Base-by-base conservation (phyloP, 352 stramenopile genomes). In the Pythium aquatile region DNA sequence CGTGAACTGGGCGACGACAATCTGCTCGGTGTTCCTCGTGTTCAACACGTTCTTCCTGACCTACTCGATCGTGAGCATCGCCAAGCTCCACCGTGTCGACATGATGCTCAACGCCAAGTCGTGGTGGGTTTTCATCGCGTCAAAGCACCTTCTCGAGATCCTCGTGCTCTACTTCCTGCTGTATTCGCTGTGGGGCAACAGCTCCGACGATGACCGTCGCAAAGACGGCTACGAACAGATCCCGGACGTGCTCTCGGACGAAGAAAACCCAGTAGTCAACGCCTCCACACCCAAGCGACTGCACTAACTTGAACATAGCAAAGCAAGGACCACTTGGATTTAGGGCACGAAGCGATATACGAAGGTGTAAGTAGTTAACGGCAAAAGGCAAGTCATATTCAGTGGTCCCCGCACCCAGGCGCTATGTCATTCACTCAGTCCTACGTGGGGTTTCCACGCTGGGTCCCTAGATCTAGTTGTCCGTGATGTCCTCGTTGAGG, bases 1-100 rank as follows among this genome's bases (percentile, higher is more conserved):
- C 4, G 97, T 99, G 52, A 92, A 98, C 35, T 98, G 91, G 84
- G 98, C 98, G 44, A 98, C 95, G 16, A 86, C 94, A 4, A 98
- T 97, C 53, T 96, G 94, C 42, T 97, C 97, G 33, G 78, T 97
- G 53, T 99, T 98, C 72, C 97, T 99, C 66, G 71, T 98, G n/a
- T 87, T 93, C 9, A 93, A 97, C 55, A 80, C 83, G 7, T 77
- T 95, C 28, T 88, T 98, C 63, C 85, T 98, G 52, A 78, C 69
- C 20, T 91, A 90, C 67, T 88, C 83, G 58, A 82, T 93, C 62
- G 77, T 93, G 44, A 88, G 97, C 56, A 73, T 98, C 35, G 61
- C 86, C 14, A 88, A 94, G 44, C 97, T 94, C 70, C 83, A 97
- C 56, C 68, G 83, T 55, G 77, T 97, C 56, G 88, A 88, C 33